Base-by-base conservation (phyloP, 192 early-diverging fungal species). In the Rhizophagus prolifer region DNA sequence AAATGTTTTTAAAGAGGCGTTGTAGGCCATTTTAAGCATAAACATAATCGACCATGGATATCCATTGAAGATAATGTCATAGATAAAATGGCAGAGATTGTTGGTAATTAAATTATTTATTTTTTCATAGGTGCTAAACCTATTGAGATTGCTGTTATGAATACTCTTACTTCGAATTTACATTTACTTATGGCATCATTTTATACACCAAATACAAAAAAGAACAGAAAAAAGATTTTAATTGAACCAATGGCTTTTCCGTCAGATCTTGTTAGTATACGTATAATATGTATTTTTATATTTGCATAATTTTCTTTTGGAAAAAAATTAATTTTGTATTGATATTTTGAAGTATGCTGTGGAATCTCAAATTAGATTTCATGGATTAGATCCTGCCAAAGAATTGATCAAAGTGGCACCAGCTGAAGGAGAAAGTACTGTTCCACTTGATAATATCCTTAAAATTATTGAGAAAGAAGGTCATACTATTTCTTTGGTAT, bases 211-310 rank as follows among this genome's bases (percentile, higher is more conserved):
- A 54, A 4, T 54, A 54, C 16, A 54, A 93, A 92, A 2, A 69
- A 70, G 14, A 28, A 9, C 9, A 86, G 93, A 8, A 92, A 84
- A 81, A 95, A 95, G 87, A 92, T 99, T 62, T 70, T 99, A 76
- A 94, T 99, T 58, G 97, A 99, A 81, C 82, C 82, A 74, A 95
- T 94, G 82, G 92, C 95, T 3, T 99, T 99, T 76, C 97, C 97
- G 4, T 97, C 96, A 4, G 96, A 99, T 80, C 92, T 93, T 69
- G 89, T 90, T 73, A 80, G 84, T 72, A 23, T 26, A 23, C 4
- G 61, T 7, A 13, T 44, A 62, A 19, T 23, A 41, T 8, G 30
- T 75, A 60, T 44, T 66, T 38, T 10, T 82, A 64, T 46, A 8
- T 63, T 1, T 23, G 25, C 8, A 60, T 70, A 16, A 31, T 50